Evolutionary conservation across 257 asterid genomes (phyloP), one percentile per base, ranked within the genome.

Genomic region (Solanum etuberosum): DNA sequence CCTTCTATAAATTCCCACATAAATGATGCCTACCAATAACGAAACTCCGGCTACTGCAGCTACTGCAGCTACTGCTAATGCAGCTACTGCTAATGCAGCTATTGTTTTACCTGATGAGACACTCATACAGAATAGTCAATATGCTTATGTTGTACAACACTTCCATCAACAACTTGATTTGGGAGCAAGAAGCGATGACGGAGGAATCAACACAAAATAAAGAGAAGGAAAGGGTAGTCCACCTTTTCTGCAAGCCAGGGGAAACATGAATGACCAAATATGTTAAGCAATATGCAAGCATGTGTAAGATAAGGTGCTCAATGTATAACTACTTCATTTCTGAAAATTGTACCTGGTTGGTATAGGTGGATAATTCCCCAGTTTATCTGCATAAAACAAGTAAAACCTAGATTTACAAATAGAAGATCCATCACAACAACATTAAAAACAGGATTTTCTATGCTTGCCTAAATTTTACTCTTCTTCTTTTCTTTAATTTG

Each of bases 191-290:
- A 88, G n/a, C n/a, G 0, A 32, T 16, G 2, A 31, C 0, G 77
- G 42, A 70, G 78, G 78, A 70, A 70, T 4, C 43, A 71, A 71
- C 78, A 32, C 78, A 71, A 73, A 73, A 35, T 25, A 73, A 35
- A 35, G 81, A 73, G 31, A 73, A 73, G 48, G 81, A 72, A 4
- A 29, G 86, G 85, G 84, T 71, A 81, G 80, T 88, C 48, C 93
- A 92, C 95, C 95, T 93, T 87, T 87, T 91, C 98, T 95, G 98
- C 97, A 94, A 91, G 43, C 72, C 83, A 25, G 42, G 35, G 3
- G 35, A 74, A 23, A 76, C 65, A 86, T 43, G 83, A 6, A 23
- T 34, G 61, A 59, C 84, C 88, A 85, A 59, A 85, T 72, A 77
- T 3, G 42, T 25, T 82, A 68, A 61, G 7, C 0, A 65, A 3